These are phyloP conservation scores for Metschnikowia lunata DNA, from an alignment of 805 yeast species.

Conservation along the genomic window DNA sequence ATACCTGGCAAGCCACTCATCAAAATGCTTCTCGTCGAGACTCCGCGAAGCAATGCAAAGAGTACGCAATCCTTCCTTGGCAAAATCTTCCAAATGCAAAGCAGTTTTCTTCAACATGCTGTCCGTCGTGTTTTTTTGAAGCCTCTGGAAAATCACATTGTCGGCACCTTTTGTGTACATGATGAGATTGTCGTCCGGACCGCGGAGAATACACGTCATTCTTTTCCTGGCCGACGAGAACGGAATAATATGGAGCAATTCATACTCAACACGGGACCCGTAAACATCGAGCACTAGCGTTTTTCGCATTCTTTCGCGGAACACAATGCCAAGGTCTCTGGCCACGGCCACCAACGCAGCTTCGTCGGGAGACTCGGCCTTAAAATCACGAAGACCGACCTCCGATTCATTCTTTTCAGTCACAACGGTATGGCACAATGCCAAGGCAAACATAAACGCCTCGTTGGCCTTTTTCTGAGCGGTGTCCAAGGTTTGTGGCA, in stretches of 20 bases:
- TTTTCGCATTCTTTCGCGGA: constrained; percentile 50
- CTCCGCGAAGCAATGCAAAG: constrained; percentile 62
- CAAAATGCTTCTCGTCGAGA: constrained; percentile 42
- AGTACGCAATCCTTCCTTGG: constrained; percentile 75
- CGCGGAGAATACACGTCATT: constrained; percentile 66
- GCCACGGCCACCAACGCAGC: constrained; percentile 76
- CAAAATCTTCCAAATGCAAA: constrained; percentile 60
- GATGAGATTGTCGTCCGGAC: constrained; percentile 38
- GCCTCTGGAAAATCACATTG: constrained; percentile 51
- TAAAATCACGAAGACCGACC: constrained; percentile 44
- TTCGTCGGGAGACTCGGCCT: constrained; percentile 84
- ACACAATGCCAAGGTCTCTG: constrained; percentile 64
- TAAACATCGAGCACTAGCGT: constrained; percentile 41
- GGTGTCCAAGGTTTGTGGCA: constrained; percentile 23
- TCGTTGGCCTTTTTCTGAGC: constrained; percentile 47
- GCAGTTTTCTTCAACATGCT: constrained; percentile 53
- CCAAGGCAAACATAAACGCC: constrained; percentile 59
- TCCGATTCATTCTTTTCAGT: constrained; percentile 44
- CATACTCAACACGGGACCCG: constrained; percentile 44
- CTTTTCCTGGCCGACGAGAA: constrained; percentile 72
- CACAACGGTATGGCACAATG: constrained; percentile 72
- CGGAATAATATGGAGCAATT: constrained; percentile 52
- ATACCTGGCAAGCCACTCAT: constrained; percentile 53
- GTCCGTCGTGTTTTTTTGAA: constrained; percentile 37
- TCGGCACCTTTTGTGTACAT: constrained; percentile 74